phyloP scores from a whole-genome alignment of 768 basidiomycete genomes.

The Podaxis pistillaris region DNA sequence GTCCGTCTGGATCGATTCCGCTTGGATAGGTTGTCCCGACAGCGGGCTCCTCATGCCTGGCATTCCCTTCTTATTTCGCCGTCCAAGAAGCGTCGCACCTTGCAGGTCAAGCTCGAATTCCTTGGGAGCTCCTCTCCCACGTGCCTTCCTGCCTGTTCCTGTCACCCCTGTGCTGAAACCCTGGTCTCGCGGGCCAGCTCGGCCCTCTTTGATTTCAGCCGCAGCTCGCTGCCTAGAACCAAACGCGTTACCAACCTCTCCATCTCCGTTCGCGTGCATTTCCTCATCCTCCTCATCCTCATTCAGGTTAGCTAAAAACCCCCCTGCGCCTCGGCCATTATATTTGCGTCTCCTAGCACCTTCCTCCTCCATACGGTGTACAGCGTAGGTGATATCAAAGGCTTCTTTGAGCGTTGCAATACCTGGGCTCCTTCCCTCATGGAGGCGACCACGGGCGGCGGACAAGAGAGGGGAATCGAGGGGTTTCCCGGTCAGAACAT shows the following conservation, averaged over 20 bases:
- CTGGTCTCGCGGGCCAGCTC: slow-evolving; percentile 35
- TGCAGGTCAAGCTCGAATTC: slow-evolving; percentile 85
- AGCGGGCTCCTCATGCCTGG: slow-evolving; percentile 18
- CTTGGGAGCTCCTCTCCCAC: slow-evolving; percentile 8
- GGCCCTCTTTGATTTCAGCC: slow-evolving; percentile 29
- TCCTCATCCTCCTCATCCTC: slow-evolving; percentile 78
- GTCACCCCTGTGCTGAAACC: slow-evolving; percentile 21
- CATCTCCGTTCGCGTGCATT: slow-evolving; percentile 30
- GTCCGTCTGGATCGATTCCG: slow-evolving; percentile 4
- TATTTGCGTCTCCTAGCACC: slow-evolving; percentile 84
- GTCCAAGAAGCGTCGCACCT: slow-evolving; percentile 81
- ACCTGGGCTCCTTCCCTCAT: slow-evolving; percentile 86
- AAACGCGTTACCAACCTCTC: slow-evolving; percentile 3
- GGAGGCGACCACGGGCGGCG: slow-evolving; percentile 65
- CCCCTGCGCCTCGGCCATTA: slow-evolving; percentile 75
- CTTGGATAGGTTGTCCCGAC: slow-evolving; percentile 9
- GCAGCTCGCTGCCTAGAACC: slow-evolving; percentile 2
- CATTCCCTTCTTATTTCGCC: slow-evolving; percentile 49
- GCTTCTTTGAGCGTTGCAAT: slow-evolving; percentile 93
- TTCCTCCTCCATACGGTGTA: slow-evolving; percentile 99
- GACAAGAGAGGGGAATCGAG: slow-evolving; percentile 91
- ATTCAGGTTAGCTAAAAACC: slow-evolving; percentile 83
- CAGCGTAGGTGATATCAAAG: slow-evolving; percentile 98
- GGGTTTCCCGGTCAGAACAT: slow-evolving; percentile 39
- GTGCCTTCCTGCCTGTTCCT: slow-evolving; percentile 18